Percentiles rank a stretch among this genome's conserved stretches.
These are phyloP conservation scores for Thuja plicata DNA, from an alignment of 83 land plant genomes.

Conservation along the genomic window DNA sequence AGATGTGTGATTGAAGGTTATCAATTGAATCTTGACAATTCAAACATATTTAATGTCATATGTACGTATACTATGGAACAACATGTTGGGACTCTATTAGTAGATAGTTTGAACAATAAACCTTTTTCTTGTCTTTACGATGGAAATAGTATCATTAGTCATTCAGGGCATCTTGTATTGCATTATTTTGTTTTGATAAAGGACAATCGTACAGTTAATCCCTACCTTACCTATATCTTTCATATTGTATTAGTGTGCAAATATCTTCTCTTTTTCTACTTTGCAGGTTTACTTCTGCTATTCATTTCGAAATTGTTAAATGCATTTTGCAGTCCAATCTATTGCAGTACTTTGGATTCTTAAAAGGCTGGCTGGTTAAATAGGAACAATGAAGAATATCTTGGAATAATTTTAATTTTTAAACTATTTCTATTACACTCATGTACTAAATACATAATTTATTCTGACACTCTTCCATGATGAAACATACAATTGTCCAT, in stretches of 20 bases:
- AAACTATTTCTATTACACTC: background rate
- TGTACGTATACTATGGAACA: background rate
- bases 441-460: background rate
- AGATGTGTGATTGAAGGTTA: background rate
- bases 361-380: background rate
- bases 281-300: background rate
- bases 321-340: background rate
- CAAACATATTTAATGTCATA: background rate
- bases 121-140: background rate
- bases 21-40: background rate
- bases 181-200: background rate
- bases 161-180: background rate
- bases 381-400: background rate
- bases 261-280: background rate
- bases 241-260: background rate
- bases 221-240: background rate
- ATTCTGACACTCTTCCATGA: conserved; percentile 1
- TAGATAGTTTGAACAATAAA: background rate
- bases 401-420: background rate
- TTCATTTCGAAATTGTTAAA: background rate
- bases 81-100: background rate
- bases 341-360: background rate
- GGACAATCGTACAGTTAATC: background rate
- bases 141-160: background rate
- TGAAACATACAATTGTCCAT: background rate